Percentiles rank a stretch among this genome's conserved stretches.
phyloP scores from a whole-genome alignment of 2,329 filamentous ascomycete species.

The Apiospora arundinis region DNA sequence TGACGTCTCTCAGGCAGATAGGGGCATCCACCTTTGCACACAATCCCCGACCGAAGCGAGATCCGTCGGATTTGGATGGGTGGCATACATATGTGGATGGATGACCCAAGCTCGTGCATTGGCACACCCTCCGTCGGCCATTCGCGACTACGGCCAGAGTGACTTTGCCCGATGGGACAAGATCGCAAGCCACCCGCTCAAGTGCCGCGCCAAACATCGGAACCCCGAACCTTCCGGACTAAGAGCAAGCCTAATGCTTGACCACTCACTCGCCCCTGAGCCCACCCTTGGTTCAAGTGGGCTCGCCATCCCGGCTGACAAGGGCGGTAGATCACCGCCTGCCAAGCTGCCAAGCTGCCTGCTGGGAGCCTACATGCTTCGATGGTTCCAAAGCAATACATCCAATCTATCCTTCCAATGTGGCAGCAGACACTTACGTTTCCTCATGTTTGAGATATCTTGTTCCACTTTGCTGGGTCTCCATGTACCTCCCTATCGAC shows the following conservation, averaged over 20 bases:
- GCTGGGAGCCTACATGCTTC: background rate
- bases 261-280: background rate
- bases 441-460: background rate
- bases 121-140: background rate
- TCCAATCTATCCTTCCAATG: background rate
- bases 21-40: background rate
- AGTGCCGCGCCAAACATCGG: constrained; percentile 9
- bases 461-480: background rate
- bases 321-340: constrained; percentile 1
- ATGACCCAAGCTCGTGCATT: background rate
- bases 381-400: background rate
- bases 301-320: background rate
- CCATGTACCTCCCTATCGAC: background rate
- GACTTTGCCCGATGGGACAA: constrained; percentile 7
- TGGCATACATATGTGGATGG: background rate
- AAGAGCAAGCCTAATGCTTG: constrained; percentile 9
- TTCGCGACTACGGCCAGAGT: background rate
- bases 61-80: background rate
- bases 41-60: background rate
- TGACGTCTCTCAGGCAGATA: background rate
- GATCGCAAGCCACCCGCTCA: constrained; percentile 3
- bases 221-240: constrained; percentile 2
- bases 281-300: background rate
- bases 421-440: background rate
- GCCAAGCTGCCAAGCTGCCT: background rate